A percentile compares a stretch with the other conserved stretches of the same genome.
These are phyloP conservation scores for Chrysanthemum lavandulifolium DNA, from an alignment of 129 eudicot genomes.

Conservation along the genomic window DNA sequence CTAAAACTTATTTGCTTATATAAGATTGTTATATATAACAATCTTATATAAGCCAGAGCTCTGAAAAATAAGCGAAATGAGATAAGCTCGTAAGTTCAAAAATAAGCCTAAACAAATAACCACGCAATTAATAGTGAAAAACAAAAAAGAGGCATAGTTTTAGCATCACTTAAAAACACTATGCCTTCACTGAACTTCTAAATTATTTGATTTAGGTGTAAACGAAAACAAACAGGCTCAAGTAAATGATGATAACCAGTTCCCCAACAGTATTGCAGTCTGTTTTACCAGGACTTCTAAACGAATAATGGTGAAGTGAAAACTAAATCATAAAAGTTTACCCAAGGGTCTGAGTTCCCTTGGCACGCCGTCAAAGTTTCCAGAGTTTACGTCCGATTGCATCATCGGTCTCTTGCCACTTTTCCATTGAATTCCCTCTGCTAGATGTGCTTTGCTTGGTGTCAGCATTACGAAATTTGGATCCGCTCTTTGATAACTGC, in stretches of 20 bases:
- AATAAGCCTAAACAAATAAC: too few relatives aligned
- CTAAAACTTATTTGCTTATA: too few relatives aligned
- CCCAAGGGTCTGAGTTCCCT: conserved; percentile 82
- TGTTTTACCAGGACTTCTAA: not conserved
- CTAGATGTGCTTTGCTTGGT: conserved; percentile 86
- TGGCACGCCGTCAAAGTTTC: conserved; percentile 79
- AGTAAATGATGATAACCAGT: not conserved
- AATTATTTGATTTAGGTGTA: not conserved
- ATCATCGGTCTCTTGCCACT: conserved; percentile 62
- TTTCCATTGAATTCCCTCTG: conserved; percentile 87
- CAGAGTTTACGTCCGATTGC: conserved; percentile 70
- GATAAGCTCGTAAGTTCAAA: too few relatives aligned
- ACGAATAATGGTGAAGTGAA: not conserved
- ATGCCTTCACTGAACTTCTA: not conserved
- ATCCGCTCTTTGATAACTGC: conserved; percentile 93
- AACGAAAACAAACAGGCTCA: not conserved
- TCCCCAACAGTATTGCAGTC: not conserved
- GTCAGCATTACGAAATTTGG: conserved; percentile 90
- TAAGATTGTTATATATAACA: too few relatives aligned
- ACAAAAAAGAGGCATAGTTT: not conserved
- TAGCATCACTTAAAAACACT: too few relatives aligned
- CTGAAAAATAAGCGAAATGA: too few relatives aligned
- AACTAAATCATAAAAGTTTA: conserved; percentile 50
- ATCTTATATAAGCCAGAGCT: too few relatives aligned
- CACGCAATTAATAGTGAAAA: not conserved